These are phyloP conservation scores for Seminavis robusta DNA, from an alignment of 108 stramenopile species.

Conservation along the genomic window DNA sequence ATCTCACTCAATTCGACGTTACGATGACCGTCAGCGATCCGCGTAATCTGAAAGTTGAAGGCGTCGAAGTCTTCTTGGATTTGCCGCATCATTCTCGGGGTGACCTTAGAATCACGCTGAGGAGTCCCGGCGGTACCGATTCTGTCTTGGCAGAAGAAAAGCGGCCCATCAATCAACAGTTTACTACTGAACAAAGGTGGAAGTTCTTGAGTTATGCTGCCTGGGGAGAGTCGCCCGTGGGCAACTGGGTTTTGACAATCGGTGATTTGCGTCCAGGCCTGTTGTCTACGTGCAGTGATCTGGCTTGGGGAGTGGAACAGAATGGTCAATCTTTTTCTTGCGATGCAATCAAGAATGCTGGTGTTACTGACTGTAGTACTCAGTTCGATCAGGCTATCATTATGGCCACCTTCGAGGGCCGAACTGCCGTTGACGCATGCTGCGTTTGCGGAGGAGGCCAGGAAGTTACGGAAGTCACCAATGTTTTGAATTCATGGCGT, in stretches of 20 bases:
- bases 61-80: conserved; percentile 26
- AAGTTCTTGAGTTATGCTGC: conserved; percentile 34
- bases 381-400: no score
- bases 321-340: no score
- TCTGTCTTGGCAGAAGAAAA: conserved; percentile 23
- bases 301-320: no score
- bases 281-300: no score
- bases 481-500: conserved; percentile 19
- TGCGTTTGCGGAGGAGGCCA: conserved; percentile 28
- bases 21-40: no score
- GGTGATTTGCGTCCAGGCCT: no score
- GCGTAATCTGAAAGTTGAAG: conserved; percentile 33
- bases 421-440: conserved; percentile 13
- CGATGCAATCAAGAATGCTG: no score
- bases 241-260: conserved; percentile 26
- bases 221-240: conserved; percentile 34
- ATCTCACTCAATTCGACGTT: no score
- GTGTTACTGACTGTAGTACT: no score
- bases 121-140: conserved; percentile 26
- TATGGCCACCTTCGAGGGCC: no score
- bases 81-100: conserved; percentile 30
- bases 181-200: conserved; percentile 16
- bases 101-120: conserved; percentile 27
- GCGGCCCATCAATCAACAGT: conserved; percentile 13
- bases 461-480: background rate